Evolutionary conservation across 768 basidiomycete genomes (phyloP).

Genomic region (Gautieria morchelliformis): DNA sequence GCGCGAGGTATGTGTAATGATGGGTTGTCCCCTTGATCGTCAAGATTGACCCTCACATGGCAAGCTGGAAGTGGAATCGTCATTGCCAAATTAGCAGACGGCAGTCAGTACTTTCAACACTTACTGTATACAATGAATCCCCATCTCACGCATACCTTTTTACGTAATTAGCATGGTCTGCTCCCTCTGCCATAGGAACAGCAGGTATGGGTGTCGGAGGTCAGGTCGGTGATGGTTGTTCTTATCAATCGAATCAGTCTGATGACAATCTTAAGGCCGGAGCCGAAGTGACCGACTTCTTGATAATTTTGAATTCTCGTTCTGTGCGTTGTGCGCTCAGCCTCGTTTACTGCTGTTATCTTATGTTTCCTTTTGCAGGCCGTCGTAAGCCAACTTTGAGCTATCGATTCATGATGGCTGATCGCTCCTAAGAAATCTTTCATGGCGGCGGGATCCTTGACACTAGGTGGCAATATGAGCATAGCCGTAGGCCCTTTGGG

Average conservation of each 20-base stretch:
- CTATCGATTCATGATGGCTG: background rate
- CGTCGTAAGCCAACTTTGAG: slow-evolving; percentile 39
- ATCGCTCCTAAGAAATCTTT: slow-evolving; percentile 54
- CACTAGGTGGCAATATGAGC: slow-evolving; percentile 85
- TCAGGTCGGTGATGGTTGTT: slow-evolving; percentile 30
- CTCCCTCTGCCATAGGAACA: slow-evolving; percentile 90
- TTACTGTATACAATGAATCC: slow-evolving; percentile 1
- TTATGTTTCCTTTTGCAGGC: slow-evolving; percentile 31
- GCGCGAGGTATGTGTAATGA: slow-evolving; percentile 34
- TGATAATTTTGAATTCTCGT: slow-evolving; percentile 78
- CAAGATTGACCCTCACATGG: slow-evolving; percentile 17
- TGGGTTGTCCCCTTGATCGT: background rate
- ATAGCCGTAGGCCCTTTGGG: slow-evolving; percentile 87
- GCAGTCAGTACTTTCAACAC: slow-evolving; percentile 44
- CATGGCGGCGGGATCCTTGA: slow-evolving; percentile 90
- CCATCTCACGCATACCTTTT: background rate
- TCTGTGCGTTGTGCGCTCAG: slow-evolving; percentile 37
- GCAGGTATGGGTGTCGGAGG: slow-evolving; percentile 86
- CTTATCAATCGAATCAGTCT: background rate
- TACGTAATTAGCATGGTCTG: slow-evolving; percentile 64
- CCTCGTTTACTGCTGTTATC: slow-evolving; percentile 2
- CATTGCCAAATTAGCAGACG: slow-evolving; percentile 74
- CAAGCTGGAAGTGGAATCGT: slow-evolving; percentile 78
- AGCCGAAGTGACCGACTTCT: slow-evolving; percentile 84
- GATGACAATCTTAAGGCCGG: slow-evolving; percentile 35